A percentile compares a stretch with the other conserved stretches of the same genome.
Conservation (phyloP, 169 alveolate genomes). For the Plasmodium gaboni region DNA sequence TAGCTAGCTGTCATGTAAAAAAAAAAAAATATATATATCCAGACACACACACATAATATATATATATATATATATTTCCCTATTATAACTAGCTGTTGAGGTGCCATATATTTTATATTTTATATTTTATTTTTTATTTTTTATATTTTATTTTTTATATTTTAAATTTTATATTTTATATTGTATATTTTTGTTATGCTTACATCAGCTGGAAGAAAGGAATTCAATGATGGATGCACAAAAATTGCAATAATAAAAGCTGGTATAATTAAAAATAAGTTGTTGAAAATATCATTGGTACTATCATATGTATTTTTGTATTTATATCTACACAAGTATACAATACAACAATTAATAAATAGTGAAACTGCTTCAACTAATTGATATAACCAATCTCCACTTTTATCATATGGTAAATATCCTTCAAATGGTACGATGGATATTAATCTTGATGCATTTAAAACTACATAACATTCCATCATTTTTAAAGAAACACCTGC, state of each 20-base stretch:
- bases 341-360: slow-evolving; percentile 87
- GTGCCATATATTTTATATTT: no score
- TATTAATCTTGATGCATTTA: slow-evolving; percentile 88
- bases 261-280: slow-evolving; percentile 86
- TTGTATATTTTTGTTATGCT: not conserved
- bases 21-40: no score
- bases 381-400: slow-evolving; percentile 96
- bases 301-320: slow-evolving; percentile 89
- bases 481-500: slow-evolving; percentile 93
- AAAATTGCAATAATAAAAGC: slow-evolving; percentile 90
- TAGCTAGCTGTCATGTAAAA: no score
- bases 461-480: slow-evolving; percentile 89
- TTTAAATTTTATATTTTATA: not conserved
- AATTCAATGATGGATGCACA: slow-evolving; percentile 93
- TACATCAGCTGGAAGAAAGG: slow-evolving; percentile 90
- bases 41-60: no score
- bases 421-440: slow-evolving; percentile 95
- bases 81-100: no score
- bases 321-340: slow-evolving; percentile 87
- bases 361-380: slow-evolving; percentile 90
- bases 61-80: no score
- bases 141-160: not conserved
- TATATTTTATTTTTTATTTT: not conserved
- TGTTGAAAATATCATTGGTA: slow-evolving; percentile 87
- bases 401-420: slow-evolving; percentile 94